These are phyloP conservation scores for Leptographium procerum DNA, from an alignment of 2,329 filamentous ascomycete species.

Conservation along the genomic window DNA sequence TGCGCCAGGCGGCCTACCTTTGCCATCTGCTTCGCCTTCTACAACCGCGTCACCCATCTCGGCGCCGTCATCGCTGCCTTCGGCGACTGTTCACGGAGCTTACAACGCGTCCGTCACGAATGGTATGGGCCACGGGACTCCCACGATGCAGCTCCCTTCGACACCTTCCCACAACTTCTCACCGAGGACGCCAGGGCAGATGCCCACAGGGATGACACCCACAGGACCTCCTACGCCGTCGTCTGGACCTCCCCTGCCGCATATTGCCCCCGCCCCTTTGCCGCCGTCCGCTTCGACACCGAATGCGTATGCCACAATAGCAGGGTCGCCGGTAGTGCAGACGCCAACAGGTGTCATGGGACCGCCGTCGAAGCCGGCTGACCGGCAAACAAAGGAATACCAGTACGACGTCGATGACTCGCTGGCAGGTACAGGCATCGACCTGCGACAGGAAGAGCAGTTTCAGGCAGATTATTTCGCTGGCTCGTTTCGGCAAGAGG, in stretches of 20 bases:
- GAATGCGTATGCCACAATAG: constrained; percentile 6
- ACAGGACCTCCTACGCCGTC: constrained; percentile 8
- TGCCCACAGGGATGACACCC: constrained; percentile 8
- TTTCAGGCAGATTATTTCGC: constrained; percentile 60
- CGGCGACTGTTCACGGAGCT: not conserved
- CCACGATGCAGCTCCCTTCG: not conserved
- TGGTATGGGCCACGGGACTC: not conserved
- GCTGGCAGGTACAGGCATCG: constrained; percentile 72
- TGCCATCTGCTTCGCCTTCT: constrained; percentile 41
- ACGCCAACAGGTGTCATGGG: constrained; percentile 33
- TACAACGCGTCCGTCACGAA: not conserved
- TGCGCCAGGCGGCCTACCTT: constrained; percentile 26
- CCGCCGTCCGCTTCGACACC: not conserved
- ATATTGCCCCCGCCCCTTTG: not conserved
- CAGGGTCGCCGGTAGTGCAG: constrained; percentile 1
- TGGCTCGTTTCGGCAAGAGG: constrained; percentile 28
- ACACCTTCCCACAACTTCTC: constrained; percentile 1
- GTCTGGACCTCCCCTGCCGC: constrained; percentile 5
- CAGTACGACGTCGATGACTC: constrained; percentile 74
- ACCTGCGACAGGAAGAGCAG: constrained; percentile 77
- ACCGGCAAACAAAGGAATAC: constrained; percentile 49
- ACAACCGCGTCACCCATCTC: constrained; percentile 4
- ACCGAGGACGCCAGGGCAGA: constrained; percentile 2
- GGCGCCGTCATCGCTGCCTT: not conserved
- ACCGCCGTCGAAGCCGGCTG: constrained; percentile 48